These are phyloP conservation scores for Cladochytrium replicatum DNA, from an alignment of 192 early-diverging fungal genomes.

Conservation along the genomic window DNA sequence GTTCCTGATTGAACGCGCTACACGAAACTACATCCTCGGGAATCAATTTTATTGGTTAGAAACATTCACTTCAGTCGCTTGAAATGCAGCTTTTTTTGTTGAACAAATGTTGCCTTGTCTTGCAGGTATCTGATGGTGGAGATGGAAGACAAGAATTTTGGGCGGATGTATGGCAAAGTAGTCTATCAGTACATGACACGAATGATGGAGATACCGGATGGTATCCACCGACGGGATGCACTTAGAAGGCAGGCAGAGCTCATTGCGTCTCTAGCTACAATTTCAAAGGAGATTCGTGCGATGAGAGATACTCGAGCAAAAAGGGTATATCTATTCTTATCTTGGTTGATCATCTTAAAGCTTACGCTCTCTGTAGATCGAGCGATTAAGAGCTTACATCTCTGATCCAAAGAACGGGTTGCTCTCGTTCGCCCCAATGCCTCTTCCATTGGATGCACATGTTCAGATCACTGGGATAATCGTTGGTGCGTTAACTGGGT, in stretches of 20 bases:
- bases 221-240: slow-evolving; percentile 55
- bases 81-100: slow-evolving; percentile 8
- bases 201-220: slow-evolving; percentile 53
- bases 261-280: slow-evolving; percentile 57
- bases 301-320: slow-evolving; percentile 77
- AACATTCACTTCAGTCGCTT: background rate
- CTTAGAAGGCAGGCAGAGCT: slow-evolving; percentile 78
- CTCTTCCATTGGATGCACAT: slow-evolving; percentile 85
- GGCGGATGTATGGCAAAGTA: slow-evolving; percentile 81
- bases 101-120: background rate
- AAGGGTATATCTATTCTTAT: slow-evolving; percentile 45
- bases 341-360: background rate
- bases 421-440: slow-evolving; percentile 67
- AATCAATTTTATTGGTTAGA: slow-evolving; percentile 86
- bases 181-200: slow-evolving; percentile 70
- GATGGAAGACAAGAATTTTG: slow-evolving; percentile 71
- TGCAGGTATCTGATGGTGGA: slow-evolving; percentile 91
- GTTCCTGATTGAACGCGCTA: slow-evolving; percentile 82
- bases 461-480: slow-evolving; percentile 81
- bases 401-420: slow-evolving; percentile 78
- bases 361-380: slow-evolving; percentile 43
- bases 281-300: slow-evolving; percentile 63
- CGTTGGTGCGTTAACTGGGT: slow-evolving; percentile 39
- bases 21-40: slow-evolving; percentile 75
- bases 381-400: slow-evolving; percentile 63